Evolutionary conservation across 352 stramenopile genomes (phyloP).

Genomic region (Globisporangium heterothallicum): DNA sequence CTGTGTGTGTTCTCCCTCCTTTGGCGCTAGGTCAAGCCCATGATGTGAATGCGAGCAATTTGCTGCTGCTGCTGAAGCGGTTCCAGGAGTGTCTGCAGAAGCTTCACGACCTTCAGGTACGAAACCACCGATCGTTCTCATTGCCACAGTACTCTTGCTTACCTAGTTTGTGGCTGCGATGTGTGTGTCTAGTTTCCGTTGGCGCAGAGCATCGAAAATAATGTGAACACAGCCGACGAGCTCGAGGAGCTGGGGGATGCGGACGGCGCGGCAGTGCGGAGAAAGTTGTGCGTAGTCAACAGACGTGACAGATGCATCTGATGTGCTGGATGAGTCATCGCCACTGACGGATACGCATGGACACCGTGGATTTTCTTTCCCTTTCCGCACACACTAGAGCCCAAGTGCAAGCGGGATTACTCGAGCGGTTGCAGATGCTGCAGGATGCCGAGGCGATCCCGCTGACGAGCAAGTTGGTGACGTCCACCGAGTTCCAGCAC

Average conservation of each 20-base stretch:
- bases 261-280: neutral
- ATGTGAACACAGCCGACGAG: conserved; percentile 5
- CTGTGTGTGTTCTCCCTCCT: no score
- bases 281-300: conserved; percentile 13
- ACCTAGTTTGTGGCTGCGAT: no score
- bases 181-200: conserved; percentile 31
- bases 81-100: conserved; percentile 17
- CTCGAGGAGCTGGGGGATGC: conserved; percentile 2
- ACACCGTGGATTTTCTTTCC: no score
- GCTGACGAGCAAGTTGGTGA: neutral
- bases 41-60: neutral
- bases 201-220: conserved; percentile 20
- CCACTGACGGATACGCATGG: no score
- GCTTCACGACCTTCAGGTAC: conserved; percentile 20
- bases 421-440: conserved; percentile 14
- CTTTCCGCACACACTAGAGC: no score
- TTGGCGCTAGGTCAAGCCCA: neutral
- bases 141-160: no score
- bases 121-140: no score
- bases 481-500: neutral
- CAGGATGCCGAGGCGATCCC: conserved; percentile 4
- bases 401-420: conserved; percentile 7
- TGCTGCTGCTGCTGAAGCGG: conserved; percentile 8
- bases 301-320: no score
- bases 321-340: no score